Evolutionary conservation across 805 yeast genomes (phyloP), one percentile per base, ranked within the genome.

Genomic region (Blastobotrys parvus): DNA sequence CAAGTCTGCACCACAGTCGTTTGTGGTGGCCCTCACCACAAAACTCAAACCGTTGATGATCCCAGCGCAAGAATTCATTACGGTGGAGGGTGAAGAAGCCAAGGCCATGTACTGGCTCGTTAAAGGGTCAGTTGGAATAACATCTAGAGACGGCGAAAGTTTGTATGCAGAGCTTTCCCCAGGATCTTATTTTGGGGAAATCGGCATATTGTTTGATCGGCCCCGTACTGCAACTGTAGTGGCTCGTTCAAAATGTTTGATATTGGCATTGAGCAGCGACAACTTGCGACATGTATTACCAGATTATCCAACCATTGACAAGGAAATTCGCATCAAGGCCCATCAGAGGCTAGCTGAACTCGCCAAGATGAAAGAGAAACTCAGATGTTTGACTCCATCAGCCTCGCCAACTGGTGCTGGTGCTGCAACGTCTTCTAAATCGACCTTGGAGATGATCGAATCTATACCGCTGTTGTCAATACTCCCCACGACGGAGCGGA

Each of bases 181-280:
- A 3, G 90, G 90, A 2, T 70, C 80, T 17, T 81, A 79, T 49
- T 83, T 82, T 57, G 92, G 92, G 11, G 90, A 83, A 55, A 82
- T 82, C 43, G 90, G 90, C 6, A 80, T 82, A 35, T 61, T 82
- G 23, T 82, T 78, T 62, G 79, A 80, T 57, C 65, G 89, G 39
- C 88, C 89, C 16, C 65, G 90, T 51, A 82, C 89, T 0, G 90
- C 90, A 0, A 80, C 88, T 2, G 88, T 82, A 11, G 76, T 82
- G 18, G 82, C 89, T 2, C 63, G 80, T 47, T 73, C 84, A 0
- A 74, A 70, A 50, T 86, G 83, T 1, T 60, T 83, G 40, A 65
- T 80, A 4, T 88, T 86, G 1, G 82, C 81, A 1, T 63, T 82
- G 35, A 80, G 87, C 0, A 74, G 78, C 13, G 83, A 78, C 44